phyloP scores from a whole-genome alignment of 352 stramenopile genomes.

The Pythium graminicola region DNA sequence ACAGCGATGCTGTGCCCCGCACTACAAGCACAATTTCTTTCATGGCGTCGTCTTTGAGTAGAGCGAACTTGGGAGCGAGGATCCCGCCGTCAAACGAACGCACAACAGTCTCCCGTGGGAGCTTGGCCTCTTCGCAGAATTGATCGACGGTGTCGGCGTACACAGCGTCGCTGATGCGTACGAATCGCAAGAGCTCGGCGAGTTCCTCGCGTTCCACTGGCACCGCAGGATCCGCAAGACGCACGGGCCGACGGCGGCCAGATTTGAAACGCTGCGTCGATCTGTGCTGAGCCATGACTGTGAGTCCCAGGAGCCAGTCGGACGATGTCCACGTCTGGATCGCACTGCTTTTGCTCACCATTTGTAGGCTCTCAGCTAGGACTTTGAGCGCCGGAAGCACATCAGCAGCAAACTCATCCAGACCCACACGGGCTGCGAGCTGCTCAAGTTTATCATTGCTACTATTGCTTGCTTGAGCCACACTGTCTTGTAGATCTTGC shows the following conservation, averaged over 20 bases:
- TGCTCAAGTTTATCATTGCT: constrained; percentile 1
- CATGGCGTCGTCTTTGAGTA: constrained; percentile 43
- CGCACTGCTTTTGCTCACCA: constrained; percentile 49
- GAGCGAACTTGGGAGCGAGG: constrained; percentile 70
- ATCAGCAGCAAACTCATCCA: constrained; percentile 45
- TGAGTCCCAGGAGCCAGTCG: constrained; percentile 79
- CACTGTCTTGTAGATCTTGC: constrained; percentile 1
- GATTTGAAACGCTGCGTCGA: constrained; percentile 29
- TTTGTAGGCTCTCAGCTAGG: constrained; percentile 57
- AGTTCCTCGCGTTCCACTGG: constrained; percentile 6
- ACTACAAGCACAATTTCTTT: constrained; percentile 36
- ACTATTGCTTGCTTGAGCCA: neutral
- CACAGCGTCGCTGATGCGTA: constrained; percentile 57
- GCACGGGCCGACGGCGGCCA: constrained; percentile 8
- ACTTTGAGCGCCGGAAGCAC: constrained; percentile 70
- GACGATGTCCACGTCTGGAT: constrained; percentile 65
- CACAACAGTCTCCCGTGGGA: constrained; percentile 38
- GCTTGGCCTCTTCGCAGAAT: constrained; percentile 50
- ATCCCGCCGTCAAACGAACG: constrained; percentile 52
- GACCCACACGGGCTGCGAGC: constrained; percentile 11
- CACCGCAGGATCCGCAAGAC: neutral
- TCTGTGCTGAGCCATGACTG: constrained; percentile 68
- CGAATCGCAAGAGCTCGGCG: constrained; percentile 35
- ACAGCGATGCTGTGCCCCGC: constrained; percentile 61
- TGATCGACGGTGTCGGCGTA: constrained; percentile 47